phyloP scores from a whole-genome alignment of 345 rosid genomes.

The Aquilaria sinensis region DNA sequence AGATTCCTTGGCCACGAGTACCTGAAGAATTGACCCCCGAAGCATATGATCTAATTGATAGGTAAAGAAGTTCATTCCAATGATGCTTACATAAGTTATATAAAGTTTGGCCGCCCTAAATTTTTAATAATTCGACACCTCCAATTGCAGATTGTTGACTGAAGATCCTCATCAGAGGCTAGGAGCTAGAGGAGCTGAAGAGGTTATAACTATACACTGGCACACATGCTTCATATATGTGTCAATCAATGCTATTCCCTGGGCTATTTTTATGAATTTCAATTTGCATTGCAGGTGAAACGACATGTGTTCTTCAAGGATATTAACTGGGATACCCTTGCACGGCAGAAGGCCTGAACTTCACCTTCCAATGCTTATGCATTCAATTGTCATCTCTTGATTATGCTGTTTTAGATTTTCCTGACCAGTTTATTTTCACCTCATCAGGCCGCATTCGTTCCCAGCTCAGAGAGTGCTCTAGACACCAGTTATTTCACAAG shows the following conservation, averaged over 20 bases:
- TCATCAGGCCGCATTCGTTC: constrained; percentile 92
- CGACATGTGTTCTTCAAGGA: constrained; percentile 88
- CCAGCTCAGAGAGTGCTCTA: constrained; percentile 83
- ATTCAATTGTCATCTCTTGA: background rate
- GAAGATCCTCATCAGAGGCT: constrained; percentile 99
- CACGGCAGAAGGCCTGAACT: constrained; percentile 77
- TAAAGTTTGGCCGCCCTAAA: background rate
- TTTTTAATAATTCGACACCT: background rate
- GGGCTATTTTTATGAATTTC: background rate
- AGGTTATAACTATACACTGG: constrained; percentile 41
- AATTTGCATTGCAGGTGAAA: constrained; percentile 61
- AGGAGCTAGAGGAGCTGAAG: constrained; percentile 90
- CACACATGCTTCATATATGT: no score
- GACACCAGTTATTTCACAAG: constrained; percentile 99
- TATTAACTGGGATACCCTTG: constrained; percentile 96
- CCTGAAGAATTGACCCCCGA: constrained; percentile 85
- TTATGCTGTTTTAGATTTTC: constrained; percentile 6
- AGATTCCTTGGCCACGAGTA: constrained; percentile 91
- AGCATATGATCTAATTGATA: constrained; percentile 78
- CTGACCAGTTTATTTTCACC: constrained; percentile 12
- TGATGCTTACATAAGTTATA: background rate
- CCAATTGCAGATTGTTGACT: constrained; percentile 66
- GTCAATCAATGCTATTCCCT: no score
- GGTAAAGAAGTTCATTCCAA: constrained; percentile 32
- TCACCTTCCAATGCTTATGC: background rate